Evolutionary conservation across 495 filamentous ascomycete genomes (phyloP).

Genomic region (Hypoxylon fuscum): DNA sequence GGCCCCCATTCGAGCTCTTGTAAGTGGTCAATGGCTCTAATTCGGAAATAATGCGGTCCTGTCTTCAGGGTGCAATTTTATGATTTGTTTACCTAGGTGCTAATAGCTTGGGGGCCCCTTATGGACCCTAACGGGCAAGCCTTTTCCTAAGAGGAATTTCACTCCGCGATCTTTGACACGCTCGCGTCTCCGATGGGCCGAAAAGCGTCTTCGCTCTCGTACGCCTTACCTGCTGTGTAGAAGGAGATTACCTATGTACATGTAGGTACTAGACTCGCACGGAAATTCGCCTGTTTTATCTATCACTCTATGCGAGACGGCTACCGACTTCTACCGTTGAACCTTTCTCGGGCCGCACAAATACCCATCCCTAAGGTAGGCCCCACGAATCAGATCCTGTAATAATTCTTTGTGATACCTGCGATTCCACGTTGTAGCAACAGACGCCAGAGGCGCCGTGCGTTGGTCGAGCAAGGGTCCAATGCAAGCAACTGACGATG

Average conservation of each 20-base stretch:
- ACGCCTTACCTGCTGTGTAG: conserved; percentile 6
- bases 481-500: conserved; percentile 37
- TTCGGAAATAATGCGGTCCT: conserved; percentile 46
- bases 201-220: conserved; percentile 15
- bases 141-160: conserved; percentile 30
- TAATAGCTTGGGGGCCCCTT: conserved; percentile 22
- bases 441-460: conserved; percentile 27
- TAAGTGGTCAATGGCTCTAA: conserved; percentile 44
- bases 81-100: conserved; percentile 36
- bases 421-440: conserved; percentile 15
- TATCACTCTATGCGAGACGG: conserved; percentile 23
- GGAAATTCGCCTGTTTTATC: conserved; percentile 9
- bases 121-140: conserved; percentile 11
- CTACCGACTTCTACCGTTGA: conserved; percentile 14
- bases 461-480: conserved; percentile 27
- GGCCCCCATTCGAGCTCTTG: conserved; percentile 31
- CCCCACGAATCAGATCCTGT: conserved; percentile 28
- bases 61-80: conserved; percentile 37
- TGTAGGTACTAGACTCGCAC: no score
- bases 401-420: conserved; percentile 17
- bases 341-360: no score
- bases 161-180: conserved; percentile 27
- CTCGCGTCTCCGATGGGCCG: conserved; percentile 37
- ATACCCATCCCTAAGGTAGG: no score
- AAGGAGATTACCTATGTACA: conserved; percentile 10